Evolutionary conservation across 1,284 basidiomycete species (phyloP).

Genomic region (Takashimella tepidaria): DNA sequence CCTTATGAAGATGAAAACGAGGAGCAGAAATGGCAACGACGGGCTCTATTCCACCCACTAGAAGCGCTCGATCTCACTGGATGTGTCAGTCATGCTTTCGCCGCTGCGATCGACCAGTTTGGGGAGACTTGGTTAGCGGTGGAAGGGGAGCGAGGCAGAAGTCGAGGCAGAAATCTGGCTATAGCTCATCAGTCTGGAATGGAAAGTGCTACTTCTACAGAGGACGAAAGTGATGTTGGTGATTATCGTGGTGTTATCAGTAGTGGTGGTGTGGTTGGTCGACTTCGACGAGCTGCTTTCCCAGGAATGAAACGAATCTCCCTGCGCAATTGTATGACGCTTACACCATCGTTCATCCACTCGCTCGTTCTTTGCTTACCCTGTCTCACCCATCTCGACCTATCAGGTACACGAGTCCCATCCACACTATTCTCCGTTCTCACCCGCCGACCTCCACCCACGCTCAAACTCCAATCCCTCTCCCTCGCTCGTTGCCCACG

Average conservation of each 20-base stretch:
- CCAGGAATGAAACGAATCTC: conserved; percentile 76
- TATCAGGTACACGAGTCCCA: conserved; percentile 62
- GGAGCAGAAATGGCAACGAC: conserved; percentile 61
- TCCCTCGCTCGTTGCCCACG: conserved; percentile 83
- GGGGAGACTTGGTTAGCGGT: conserved; percentile 61
- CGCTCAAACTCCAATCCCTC: conserved; percentile 68
- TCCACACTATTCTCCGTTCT: conserved; percentile 50
- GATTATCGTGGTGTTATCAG: conserved; percentile 5
- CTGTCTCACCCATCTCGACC: conserved; percentile 49
- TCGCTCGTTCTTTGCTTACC: conserved; percentile 59
- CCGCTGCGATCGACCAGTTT: conserved; percentile 75
- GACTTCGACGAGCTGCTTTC: conserved; percentile 49
- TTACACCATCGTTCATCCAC: conserved; percentile 64
- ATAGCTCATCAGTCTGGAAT: neutral
- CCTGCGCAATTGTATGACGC: conserved; percentile 74
- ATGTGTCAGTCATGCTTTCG: conserved; percentile 84
- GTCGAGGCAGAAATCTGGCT: conserved; percentile 8
- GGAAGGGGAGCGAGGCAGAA: conserved; percentile 39
- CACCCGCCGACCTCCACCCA: conserved; percentile 54
- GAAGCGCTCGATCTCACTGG: conserved; percentile 90
- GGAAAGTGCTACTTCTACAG: conserved; percentile 18
- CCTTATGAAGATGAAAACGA: conserved; percentile 50
- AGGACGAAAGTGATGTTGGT: conserved; percentile 25
- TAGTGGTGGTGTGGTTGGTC: neutral
- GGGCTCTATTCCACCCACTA: conserved; percentile 54